A percentile compares a stretch with the other conserved stretches of the same genome.
Conservation (phyloP, 257 asterid species). For the Solanum pennellii region DNA sequence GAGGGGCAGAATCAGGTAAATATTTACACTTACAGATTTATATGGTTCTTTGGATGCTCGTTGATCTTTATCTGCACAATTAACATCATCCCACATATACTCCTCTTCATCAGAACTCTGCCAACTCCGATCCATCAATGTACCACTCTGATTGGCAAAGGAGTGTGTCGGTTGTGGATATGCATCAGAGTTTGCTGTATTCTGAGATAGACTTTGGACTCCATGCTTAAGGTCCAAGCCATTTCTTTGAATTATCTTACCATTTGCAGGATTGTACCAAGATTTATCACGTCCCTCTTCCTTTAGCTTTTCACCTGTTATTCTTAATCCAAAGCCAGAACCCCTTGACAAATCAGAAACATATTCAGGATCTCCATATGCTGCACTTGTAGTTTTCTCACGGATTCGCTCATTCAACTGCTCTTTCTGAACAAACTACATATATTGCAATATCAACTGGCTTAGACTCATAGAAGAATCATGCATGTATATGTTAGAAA, state of each 20-base stretch:
- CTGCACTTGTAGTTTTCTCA: slow-evolving; percentile 20
- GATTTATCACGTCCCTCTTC: slow-evolving; percentile 45
- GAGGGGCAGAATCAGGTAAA: neutral
- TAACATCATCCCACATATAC: slow-evolving; percentile 65
- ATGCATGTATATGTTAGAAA: neutral
- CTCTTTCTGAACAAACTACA: slow-evolving; percentile 39
- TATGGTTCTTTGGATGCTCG: slow-evolving; percentile 48
- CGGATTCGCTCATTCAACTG: slow-evolving; percentile 31
- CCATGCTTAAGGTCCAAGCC: slow-evolving; percentile 44
- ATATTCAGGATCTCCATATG: slow-evolving; percentile 39
- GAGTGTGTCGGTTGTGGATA: slow-evolving; percentile 24
- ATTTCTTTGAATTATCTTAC: slow-evolving; percentile 37
- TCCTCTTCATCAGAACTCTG: slow-evolving; percentile 86
- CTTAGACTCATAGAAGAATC: neutral
- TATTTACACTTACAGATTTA: slow-evolving; percentile 31
- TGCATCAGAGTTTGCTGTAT: slow-evolving; percentile 22
- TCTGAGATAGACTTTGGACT: slow-evolving; percentile 26
- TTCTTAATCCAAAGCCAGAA: slow-evolving; percentile 29
- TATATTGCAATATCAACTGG: slow-evolving; percentile 29
- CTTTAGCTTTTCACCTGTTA: slow-evolving; percentile 29
- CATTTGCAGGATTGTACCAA: slow-evolving; percentile 43
- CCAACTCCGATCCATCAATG: slow-evolving; percentile 54
- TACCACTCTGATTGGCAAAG: slow-evolving; percentile 16
- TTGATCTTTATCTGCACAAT: slow-evolving; percentile 36
- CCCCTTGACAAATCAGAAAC: slow-evolving; percentile 35